phyloP scores from a whole-genome alignment of 345 rosid genomes.

The Combretum micranthum region DNA sequence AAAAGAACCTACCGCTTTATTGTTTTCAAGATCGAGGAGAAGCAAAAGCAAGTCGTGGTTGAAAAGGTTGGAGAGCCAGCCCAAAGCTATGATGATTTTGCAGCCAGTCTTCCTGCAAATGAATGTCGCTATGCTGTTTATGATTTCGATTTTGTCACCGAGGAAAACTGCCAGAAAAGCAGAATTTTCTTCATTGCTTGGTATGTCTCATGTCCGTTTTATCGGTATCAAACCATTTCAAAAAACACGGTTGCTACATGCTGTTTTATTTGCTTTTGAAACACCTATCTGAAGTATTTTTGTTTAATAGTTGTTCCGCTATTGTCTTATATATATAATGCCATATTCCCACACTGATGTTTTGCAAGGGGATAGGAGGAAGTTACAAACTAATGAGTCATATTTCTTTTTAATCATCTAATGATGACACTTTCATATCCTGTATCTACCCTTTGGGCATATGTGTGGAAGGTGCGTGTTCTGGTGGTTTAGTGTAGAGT shows the following conservation, averaged over 20 bases:
- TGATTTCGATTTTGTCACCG: slow-evolving; percentile 31
- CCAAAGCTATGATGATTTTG: slow-evolving; percentile 26
- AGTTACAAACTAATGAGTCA: no score
- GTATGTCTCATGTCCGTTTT: slow-evolving; percentile 5
- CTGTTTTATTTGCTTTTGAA: no score
- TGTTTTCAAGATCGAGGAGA: slow-evolving; percentile 31
- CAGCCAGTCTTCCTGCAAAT: slow-evolving; percentile 25
- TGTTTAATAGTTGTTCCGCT: no score
- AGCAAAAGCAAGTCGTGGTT: slow-evolving; percentile 31
- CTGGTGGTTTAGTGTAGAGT: neutral
- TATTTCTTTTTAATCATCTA: no score
- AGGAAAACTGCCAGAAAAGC: slow-evolving; percentile 30
- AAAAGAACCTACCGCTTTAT: slow-evolving; percentile 28
- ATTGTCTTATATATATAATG: no score
- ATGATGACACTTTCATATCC: no score
- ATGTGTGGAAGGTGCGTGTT: no score
- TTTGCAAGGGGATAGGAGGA: no score
- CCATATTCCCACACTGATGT: no score
- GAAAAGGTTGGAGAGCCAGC: slow-evolving; percentile 33
- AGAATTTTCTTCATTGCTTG: slow-evolving; percentile 33
- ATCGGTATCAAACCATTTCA: neutral
- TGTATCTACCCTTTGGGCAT: no score
- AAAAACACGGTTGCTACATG: no score
- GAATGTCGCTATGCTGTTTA: slow-evolving; percentile 32
- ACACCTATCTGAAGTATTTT: no score